Evolutionary conservation across 768 basidiomycete species (phyloP), one percentile per base, ranked within the genome.

Genomic region (Hemileccinum rubropunctum): DNA sequence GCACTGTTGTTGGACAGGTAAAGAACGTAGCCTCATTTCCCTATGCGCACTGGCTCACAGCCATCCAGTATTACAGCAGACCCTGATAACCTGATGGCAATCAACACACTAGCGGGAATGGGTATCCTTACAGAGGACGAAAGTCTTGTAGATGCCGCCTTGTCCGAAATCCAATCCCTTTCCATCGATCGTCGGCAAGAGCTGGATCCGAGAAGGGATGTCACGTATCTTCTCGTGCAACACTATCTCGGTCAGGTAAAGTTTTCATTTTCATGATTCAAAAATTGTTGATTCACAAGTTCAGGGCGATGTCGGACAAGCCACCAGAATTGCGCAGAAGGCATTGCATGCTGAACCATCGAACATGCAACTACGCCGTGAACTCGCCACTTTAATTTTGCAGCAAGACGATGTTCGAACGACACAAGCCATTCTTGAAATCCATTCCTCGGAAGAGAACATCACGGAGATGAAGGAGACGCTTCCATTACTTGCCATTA

Each of bases 91-190:
- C 64, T 93, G 43, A 75, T 79, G 47, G 91, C 91, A 1, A 88
- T 95, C 65, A 89, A 86, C 40, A 79, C 84, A 0, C 78, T 98
- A 1, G 88, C 89, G 1, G 88, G 88, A n/a, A 92, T 97, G 81
- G 93, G 91, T 11, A 83, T 93, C 48, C 69, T 94, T 46, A 86
- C 86, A 3, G 75, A 76, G 30, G 93, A 95, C 58, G 83, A 87
- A 30, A 78, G 76, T 32, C 76, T 97, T 17, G 76, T 94, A 21
- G 91, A 95, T 63, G 94, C 93, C 1, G 88, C 92, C 0, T 71
- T 95, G 12, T 84, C 88, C 0, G 93, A 97, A 64, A 79, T 95
- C 15, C 74, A 86, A 17, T 72, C 79, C 0, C 72, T 93, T 20
- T 80, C 91, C 0, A 61, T 84, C 15, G 83, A 91, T 51, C 75